Evolutionary conservation across 805 yeast genomes (phyloP).

Genomic region (Grigorovia yakushimaensis): DNA sequence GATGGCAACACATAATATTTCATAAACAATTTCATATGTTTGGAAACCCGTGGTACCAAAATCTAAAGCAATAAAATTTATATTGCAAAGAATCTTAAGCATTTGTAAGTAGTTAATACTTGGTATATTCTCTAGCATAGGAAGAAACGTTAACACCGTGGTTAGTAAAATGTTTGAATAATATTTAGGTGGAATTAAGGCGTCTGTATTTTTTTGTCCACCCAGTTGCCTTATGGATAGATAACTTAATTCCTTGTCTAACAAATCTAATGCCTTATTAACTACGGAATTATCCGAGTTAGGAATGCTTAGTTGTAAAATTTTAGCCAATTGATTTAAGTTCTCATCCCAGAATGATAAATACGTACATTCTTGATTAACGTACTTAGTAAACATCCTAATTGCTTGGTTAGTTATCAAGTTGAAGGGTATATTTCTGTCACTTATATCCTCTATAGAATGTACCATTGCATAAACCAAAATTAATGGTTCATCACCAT

Average conservation of each 20-base stretch:
- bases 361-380: conserved; percentile 2
- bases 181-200: conserved; percentile 9
- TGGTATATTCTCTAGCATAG: conserved; percentile 8
- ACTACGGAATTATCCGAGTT: conserved; percentile 2
- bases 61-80: conserved; percentile 18
- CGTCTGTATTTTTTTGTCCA: conserved; percentile 8
- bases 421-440: conserved; percentile 10
- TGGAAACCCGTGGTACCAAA: conserved; percentile 23
- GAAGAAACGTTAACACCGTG: conserved; percentile 11
- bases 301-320: conserved; percentile 11
- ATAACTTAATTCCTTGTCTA: conserved; percentile 4
- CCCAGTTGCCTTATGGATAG: background rate
- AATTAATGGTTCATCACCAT: background rate
- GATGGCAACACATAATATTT: conserved; percentile 10
- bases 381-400: conserved; percentile 7
- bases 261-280: conserved; percentile 4
- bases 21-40: conserved; percentile 20
- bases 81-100: conserved; percentile 11
- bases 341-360: conserved; percentile 7
- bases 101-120: conserved; percentile 4
- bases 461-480: background rate
- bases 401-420: conserved; percentile 9
- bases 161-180: conserved; percentile 17
- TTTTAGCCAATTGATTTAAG: conserved; percentile 16
- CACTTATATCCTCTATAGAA: background rate